phyloP scores from a whole-genome alignment of 805 yeast genomes.

The Saturnispora galanensis region DNA sequence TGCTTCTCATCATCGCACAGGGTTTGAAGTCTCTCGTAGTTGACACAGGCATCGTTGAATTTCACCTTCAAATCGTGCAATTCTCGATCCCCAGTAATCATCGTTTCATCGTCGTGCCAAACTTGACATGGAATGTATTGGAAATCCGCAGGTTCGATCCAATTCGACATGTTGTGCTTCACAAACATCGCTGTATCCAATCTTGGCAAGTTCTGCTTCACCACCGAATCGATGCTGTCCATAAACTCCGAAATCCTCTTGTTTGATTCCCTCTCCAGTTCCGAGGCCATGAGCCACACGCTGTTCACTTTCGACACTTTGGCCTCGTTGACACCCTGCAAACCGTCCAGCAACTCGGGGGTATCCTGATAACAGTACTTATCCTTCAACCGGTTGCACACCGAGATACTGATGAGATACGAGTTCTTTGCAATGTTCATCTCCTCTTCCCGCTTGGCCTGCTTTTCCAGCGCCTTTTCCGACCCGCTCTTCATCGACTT shows the following conservation, averaged over 20 bases:
- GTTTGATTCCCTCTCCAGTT: constrained; percentile 42
- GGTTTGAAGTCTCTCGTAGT: constrained; percentile 32
- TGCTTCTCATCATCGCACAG: constrained; percentile 41
- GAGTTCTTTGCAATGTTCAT: constrained; percentile 86
- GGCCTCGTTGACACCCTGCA: constrained; percentile 76
- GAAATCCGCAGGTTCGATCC: constrained; percentile 86
- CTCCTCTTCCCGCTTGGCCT: constrained; percentile 54
- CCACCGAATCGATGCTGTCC: constrained; percentile 41
- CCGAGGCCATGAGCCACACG: constrained; percentile 51
- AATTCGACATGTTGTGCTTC: constrained; percentile 66
- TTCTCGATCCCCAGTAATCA: constrained; percentile 49
- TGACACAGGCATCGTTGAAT: constrained; percentile 32
- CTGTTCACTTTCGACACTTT: constrained; percentile 64
- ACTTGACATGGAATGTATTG: constrained; percentile 79
- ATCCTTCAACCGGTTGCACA: constrained; percentile 86
- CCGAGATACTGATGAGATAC: constrained; percentile 69
- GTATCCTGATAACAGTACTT: constrained; percentile 87
- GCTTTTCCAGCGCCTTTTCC: constrained; percentile 41
- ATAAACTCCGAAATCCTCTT: constrained; percentile 38
- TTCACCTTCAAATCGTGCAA: constrained; percentile 44
- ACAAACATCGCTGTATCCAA: constrained; percentile 85
- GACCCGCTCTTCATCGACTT: constrained; percentile 53
- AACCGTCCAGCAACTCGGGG: constrained; percentile 78
- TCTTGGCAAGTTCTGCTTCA: constrained; percentile 60
- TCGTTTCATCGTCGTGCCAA: constrained; percentile 93